Conservation (phyloP, 768 basidiomycete genomes). For the Kwoniella europaea region DNA sequence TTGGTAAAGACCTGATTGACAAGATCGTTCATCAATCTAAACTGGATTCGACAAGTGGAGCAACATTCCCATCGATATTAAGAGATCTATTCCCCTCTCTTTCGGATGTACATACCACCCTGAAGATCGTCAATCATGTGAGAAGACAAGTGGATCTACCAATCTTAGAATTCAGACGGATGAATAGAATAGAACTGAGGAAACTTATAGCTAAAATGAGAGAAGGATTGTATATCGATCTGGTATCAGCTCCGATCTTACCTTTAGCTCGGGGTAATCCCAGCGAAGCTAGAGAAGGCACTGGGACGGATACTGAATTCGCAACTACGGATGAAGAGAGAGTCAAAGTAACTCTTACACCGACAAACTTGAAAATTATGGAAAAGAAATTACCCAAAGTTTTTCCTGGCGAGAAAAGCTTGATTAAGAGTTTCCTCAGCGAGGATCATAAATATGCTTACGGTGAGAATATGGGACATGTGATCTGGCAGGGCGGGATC, state of each 20-base stretch:
- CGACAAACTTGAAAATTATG: conserved; percentile 32
- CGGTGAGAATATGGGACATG: conserved; percentile 42
- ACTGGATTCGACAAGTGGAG: conserved; percentile 30
- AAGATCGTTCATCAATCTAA: conserved; percentile 27
- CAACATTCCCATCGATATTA: conserved; percentile 30
- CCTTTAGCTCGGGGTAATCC: conserved; percentile 30
- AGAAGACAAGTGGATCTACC: conserved; percentile 35
- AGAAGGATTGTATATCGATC: conserved; percentile 32
- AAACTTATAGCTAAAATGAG: conserved; percentile 39
- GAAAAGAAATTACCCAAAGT: conserved; percentile 27
- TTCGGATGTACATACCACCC: conserved; percentile 22
- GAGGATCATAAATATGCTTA: conserved; percentile 27
- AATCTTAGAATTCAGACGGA: not conserved
- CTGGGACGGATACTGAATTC: conserved; percentile 8
- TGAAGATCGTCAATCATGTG: conserved; percentile 37
- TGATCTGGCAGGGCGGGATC: conserved; percentile 54
- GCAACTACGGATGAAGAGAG: conserved; percentile 12
- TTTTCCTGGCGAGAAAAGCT: conserved; percentile 37
- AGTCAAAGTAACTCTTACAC: conserved; percentile 34
- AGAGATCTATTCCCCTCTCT: conserved; percentile 38
- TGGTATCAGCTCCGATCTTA: conserved; percentile 34
- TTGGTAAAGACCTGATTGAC: conserved; percentile 17
- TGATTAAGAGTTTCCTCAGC: conserved; percentile 34
- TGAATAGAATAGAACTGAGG: conserved; percentile 22
- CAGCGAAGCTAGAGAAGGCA: not conserved